These are phyloP conservation scores for Gaillardinia entomophila DNA, from an alignment of 805 yeast species.

Conservation along the genomic window DNA sequence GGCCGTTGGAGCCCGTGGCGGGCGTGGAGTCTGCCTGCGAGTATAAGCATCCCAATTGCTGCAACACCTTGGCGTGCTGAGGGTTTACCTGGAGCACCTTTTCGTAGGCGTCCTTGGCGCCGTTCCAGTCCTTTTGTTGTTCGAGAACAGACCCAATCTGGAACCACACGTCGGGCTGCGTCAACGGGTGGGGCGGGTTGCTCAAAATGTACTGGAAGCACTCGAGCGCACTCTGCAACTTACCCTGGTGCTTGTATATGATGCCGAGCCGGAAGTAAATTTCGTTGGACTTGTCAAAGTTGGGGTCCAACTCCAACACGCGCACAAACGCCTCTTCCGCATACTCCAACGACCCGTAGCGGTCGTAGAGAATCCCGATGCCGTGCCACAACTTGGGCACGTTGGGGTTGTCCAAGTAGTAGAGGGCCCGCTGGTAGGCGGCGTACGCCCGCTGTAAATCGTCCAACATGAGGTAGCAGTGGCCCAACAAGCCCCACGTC, in stretches of 20 bases:
- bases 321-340: constrained; percentile 98
- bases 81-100: constrained; percentile 86
- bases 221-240: constrained; percentile 80
- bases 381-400: constrained; percentile 99
- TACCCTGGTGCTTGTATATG: constrained; percentile 91
- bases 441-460: constrained; percentile 93
- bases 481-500: constrained; percentile 95
- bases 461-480: constrained; percentile 94
- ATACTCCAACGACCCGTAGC: constrained; percentile 93
- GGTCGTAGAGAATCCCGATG: constrained; percentile 90
- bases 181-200: constrained; percentile 91
- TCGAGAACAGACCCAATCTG: constrained; percentile 96
- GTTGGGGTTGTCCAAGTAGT: constrained; percentile 85
- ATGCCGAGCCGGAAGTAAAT: constrained; percentile 95
- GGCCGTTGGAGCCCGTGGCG: constrained; percentile 12
- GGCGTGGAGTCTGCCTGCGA: constrained; percentile 49
- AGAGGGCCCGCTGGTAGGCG: constrained; percentile 93
- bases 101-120: constrained; percentile 94
- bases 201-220: constrained; percentile 89
- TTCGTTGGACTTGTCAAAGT: constrained; percentile 93
- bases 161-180: constrained; percentile 98
- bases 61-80: constrained; percentile 91
- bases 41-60: constrained; percentile 92
- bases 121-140: constrained; percentile 84
- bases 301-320: constrained; percentile 91